Conservation (phyloP, 2,329 filamentous ascomycete species). For the Elsinoe fawcettii region DNA sequence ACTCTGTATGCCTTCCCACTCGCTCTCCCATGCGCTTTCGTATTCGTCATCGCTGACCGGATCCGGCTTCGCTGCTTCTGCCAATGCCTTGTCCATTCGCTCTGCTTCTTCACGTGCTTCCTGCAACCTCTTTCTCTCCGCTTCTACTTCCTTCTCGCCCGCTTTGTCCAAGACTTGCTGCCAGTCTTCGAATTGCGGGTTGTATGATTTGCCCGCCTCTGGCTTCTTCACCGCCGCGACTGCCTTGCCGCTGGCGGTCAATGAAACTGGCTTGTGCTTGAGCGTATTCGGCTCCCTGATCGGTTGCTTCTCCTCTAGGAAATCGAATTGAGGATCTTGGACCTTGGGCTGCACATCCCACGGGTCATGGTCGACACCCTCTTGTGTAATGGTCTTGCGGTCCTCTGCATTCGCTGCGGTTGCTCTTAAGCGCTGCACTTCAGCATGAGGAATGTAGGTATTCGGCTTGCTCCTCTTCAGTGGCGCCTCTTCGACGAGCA, state of each 20-base stretch:
- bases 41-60: slow-evolving; percentile 68
- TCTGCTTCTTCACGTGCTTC: slow-evolving; percentile 60
- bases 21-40: slow-evolving; percentile 91
- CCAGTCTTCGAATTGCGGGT: slow-evolving; percentile 82
- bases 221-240: slow-evolving; percentile 74
- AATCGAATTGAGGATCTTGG: slow-evolving; percentile 52
- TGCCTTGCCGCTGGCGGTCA: slow-evolving; percentile 72
- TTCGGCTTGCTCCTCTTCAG: slow-evolving; percentile 69
- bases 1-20: slow-evolving; percentile 51
- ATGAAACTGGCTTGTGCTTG: slow-evolving; percentile 67
- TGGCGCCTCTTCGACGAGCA: slow-evolving; percentile 57
- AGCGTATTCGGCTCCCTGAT: slow-evolving; percentile 68
- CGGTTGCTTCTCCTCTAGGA: slow-evolving; percentile 54
- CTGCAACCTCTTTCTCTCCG: slow-evolving; percentile 65
- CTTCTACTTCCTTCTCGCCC: slow-evolving; percentile 68
- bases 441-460: slow-evolving; percentile 71
- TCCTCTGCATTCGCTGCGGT: slow-evolving; percentile 67
- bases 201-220: slow-evolving; percentile 80
- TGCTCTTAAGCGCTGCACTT: slow-evolving; percentile 67
- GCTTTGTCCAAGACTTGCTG: slow-evolving; percentile 65
- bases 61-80: slow-evolving; percentile 66
- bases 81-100: slow-evolving; percentile 61
- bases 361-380: slow-evolving; percentile 60
- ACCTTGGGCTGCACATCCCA: slow-evolving; percentile 55
- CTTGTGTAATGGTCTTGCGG: slow-evolving; percentile 38